Conservation (phyloP, 2,329 filamentous ascomycete genomes). For the Neocucurbitaria cava region DNA sequence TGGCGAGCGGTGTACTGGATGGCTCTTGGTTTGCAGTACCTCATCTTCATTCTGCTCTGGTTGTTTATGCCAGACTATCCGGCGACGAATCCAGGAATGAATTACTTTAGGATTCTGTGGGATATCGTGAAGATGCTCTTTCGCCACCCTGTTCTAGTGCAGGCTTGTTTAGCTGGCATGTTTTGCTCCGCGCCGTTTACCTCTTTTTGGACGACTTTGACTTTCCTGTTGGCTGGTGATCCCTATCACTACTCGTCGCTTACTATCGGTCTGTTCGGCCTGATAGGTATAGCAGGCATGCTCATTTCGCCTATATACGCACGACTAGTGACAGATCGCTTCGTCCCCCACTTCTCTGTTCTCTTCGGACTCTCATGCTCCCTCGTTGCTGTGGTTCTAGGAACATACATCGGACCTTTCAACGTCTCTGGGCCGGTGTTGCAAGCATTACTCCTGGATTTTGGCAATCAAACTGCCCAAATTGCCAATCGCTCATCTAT, state of each 20-base stretch:
- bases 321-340: constrained; percentile 72
- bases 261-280: constrained; percentile 77
- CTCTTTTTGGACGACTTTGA: constrained; percentile 76
- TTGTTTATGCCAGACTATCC: constrained; percentile 84
- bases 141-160: constrained; percentile 71
- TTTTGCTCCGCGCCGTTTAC: constrained; percentile 69
- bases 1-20: constrained; percentile 86
- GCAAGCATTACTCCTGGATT: constrained; percentile 73
- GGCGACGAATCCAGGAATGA: constrained; percentile 71
- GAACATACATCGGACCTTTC: constrained; percentile 71
- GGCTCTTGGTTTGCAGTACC: constrained; percentile 72
- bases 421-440: constrained; percentile 75
- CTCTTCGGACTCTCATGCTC: constrained; percentile 67
- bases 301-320: constrained; percentile 73
- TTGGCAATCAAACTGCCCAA: constrained; percentile 75
- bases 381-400: constrained; percentile 68
- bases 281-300: constrained; percentile 77
- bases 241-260: constrained; percentile 74
- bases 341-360: constrained; percentile 72
- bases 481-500: constrained; percentile 76
- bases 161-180: constrained; percentile 72
- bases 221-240: constrained; percentile 74
- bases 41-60: constrained; percentile 71
- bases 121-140: constrained; percentile 70
- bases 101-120: constrained; percentile 70